Conservation (phyloP, 495 filamentous ascomycete species). For the Talaromyces thailandensis region DNA sequence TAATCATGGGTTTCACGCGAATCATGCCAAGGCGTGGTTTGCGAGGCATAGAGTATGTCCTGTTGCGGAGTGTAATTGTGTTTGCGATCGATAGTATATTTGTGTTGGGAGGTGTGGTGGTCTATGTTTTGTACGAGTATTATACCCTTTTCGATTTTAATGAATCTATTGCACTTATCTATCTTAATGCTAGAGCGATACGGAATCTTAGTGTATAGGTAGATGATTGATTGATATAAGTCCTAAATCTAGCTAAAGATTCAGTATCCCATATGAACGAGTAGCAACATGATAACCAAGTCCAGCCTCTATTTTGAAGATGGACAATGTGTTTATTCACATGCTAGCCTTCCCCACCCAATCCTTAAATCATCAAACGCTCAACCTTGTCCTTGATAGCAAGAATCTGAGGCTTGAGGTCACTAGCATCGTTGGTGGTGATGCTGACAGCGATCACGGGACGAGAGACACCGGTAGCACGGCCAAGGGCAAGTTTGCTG, state of each 20-base stretch:
- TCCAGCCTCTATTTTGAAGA: neutral
- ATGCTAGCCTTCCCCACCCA: neutral
- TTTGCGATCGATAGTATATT: slow-evolving; percentile 45
- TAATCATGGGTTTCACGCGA: slow-evolving; percentile 81
- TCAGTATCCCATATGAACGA: neutral
- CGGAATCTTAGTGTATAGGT: neutral
- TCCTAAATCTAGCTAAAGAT: neutral
- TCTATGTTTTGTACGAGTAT: slow-evolving; percentile 5
- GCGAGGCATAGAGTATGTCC: slow-evolving; percentile 70
- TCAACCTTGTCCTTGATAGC: slow-evolving; percentile 91
- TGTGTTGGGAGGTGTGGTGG: neutral
- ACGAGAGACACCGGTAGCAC: slow-evolving; percentile 64
- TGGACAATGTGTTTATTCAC: neutral
- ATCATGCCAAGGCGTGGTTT: slow-evolving; percentile 89
- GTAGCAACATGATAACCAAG: neutral
- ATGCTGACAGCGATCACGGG: slow-evolving; percentile 82
- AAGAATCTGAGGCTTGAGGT: slow-evolving; percentile 77
- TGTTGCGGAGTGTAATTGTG: slow-evolving; percentile 79
- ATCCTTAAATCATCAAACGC: slow-evolving; percentile 80
- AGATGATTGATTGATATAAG: neutral
- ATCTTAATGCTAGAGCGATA: neutral
- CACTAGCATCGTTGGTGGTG: slow-evolving; percentile 87
- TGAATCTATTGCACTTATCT: neutral
- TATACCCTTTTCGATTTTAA: neutral
- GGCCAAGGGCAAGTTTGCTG: slow-evolving; percentile 65